phyloP scores from a whole-genome alignment of 2,329 filamentous ascomycete genomes.

The Tolypocladium paradoxum region DNA sequence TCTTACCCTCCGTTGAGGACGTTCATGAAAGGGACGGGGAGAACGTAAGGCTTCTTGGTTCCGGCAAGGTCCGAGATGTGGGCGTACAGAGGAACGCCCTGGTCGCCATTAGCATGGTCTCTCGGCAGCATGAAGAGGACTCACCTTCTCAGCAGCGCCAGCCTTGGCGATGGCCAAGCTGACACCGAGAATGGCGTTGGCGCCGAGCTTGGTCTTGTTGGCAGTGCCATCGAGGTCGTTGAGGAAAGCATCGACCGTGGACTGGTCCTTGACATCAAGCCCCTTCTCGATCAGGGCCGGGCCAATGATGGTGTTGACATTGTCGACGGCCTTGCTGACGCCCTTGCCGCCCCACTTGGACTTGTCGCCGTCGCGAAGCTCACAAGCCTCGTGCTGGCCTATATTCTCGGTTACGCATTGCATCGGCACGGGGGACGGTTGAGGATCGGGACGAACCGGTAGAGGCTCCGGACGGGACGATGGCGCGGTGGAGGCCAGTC shows the following conservation, averaged over 20 bases:
- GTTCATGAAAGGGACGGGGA: conserved; percentile 89
- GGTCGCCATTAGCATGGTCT: conserved; percentile 1
- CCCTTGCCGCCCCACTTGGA: conserved; percentile 78
- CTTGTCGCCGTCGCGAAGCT: conserved; percentile 87
- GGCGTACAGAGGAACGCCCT: conserved; percentile 74
- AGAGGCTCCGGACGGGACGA: conserved; percentile 92
- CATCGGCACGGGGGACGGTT: conserved; percentile 7
- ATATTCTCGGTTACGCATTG: conserved; percentile 19
- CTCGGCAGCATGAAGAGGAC: conserved; percentile 1
- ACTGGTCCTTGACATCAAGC: conserved; percentile 79
- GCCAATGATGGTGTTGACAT: conserved; percentile 73
- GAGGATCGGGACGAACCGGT: conserved; percentile 54
- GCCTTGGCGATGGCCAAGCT: conserved; percentile 79
- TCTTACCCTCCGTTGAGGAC: conserved; percentile 67
- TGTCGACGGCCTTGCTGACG: conserved; percentile 75
- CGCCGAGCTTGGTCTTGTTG: conserved; percentile 82
- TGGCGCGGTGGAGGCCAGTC: conserved; percentile 92
- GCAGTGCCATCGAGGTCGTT: conserved; percentile 73
- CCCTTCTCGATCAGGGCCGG: conserved; percentile 74
- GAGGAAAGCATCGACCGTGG: conserved; percentile 73
- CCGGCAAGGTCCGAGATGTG: conserved; percentile 81
- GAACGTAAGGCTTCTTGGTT: conserved; percentile 85
- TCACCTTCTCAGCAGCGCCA: conserved; percentile 73
- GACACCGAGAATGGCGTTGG: conserved; percentile 83
- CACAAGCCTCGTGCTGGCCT: conserved; percentile 85